A percentile compares a stretch with the other conserved stretches of the same genome.
Evolutionary conservation across 176 grass and related monocot genomes (phyloP).

Genomic region (Raddia guianensis): DNA sequence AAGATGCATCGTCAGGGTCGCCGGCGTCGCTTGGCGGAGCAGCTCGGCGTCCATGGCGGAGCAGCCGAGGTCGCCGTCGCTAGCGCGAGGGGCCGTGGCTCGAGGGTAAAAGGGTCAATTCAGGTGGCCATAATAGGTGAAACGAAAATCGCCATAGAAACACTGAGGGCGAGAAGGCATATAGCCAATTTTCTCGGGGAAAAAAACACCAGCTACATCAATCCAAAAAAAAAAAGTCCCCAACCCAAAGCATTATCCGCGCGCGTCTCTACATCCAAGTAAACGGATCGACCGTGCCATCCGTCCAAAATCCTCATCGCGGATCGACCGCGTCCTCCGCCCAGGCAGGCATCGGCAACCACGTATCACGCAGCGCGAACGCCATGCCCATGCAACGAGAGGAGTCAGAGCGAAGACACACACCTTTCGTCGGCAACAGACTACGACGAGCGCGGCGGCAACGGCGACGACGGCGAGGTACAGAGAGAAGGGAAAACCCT

Average conservation of each 20-base stretch:
- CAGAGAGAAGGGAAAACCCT: slow-evolving; percentile 27
- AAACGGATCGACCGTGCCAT: background rate
- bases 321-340: background rate
- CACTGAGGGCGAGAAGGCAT: too few relatives aligned
- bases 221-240: background rate
- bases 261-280: background rate
- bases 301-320: background rate
- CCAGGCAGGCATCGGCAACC: background rate
- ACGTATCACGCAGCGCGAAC: background rate
- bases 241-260: background rate
- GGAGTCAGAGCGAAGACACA: background rate
- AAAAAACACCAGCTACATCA: background rate
- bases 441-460: background rate
- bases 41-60: too few relatives aligned
- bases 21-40: too few relatives aligned
- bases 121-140: too few relatives aligned
- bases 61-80: too few relatives aligned
- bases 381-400: background rate
- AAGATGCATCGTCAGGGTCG: too few relatives aligned
- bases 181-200: too few relatives aligned
- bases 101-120: too few relatives aligned
- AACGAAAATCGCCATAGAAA: too few relatives aligned
- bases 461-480: background rate
- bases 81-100: too few relatives aligned
- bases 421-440: slow-evolving; percentile 21